These are phyloP conservation scores for Paramecium biaurelia DNA, from an alignment of 73 alveolate genomes.

Conservation along the genomic window DNA sequence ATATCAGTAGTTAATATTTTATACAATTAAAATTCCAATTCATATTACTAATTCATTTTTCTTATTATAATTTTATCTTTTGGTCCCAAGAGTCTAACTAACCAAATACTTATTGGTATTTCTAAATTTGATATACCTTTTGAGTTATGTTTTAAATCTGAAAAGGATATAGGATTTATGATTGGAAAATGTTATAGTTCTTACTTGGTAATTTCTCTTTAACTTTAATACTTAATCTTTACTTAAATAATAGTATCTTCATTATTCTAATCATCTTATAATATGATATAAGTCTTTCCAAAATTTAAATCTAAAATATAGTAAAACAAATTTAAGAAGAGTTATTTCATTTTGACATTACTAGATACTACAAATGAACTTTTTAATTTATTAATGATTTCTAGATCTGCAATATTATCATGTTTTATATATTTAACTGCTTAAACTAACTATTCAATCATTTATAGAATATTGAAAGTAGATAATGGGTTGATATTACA, in stretches of 20 bases:
- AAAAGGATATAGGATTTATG: neutral
- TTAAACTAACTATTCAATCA: neutral
- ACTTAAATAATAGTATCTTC: neutral
- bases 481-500: neutral
- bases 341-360: neutral
- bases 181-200: neutral
- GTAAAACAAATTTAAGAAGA: neutral
- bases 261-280: neutral
- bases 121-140: neutral
- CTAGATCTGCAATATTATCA: neutral
- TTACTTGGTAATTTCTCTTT: neutral
- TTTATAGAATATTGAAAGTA: neutral
- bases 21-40: neutral
- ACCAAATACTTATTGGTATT: neutral
- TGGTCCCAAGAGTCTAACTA: neutral
- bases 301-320: neutral
- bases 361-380: neutral
- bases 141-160: neutral
- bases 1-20: neutral
- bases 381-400: neutral
- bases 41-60: neutral
- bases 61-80: neutral
- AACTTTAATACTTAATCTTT: neutral
- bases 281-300: neutral
- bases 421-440: neutral